Evolutionary conservation across 2,329 filamentous ascomycete species (phyloP), one percentile per base, ranked within the genome.

Genomic region (Claviceps purpurea): DNA sequence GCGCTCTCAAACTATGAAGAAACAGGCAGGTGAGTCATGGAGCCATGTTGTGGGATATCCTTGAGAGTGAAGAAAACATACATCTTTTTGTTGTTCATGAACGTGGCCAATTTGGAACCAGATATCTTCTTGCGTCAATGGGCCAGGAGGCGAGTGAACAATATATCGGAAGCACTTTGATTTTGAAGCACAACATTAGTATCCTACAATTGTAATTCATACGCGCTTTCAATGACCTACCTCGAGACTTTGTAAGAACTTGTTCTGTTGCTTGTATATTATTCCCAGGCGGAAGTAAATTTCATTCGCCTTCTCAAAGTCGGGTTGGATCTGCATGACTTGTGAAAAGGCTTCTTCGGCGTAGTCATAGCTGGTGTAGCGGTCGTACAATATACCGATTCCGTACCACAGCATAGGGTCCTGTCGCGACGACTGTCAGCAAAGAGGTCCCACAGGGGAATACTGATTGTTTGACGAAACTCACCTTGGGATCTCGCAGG

Each of bases 61-160:
- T 16, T 10, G 18, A 24, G 13, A 3, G 8, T 34, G 10, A n/a
- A 16, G 18, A 39, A 40, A n/a, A 77, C 89, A 72, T 76, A 95
- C 90, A 63, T 98, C 93, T 76, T 97, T 97, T 69, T 97, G 91
- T 64, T 97, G 93, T 66, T 98, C 93, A 63, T 98, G 90, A 49
- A 98, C 93, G 67, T 98, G 93, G 26, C 93, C 93, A 64, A 98
- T 97, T 69, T 98, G 93, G 73, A 98, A 98, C 91, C 91, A 97
- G 55, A 98, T 98, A 61, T 98, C 93, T 68, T 97, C 91, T 67
- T 97, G 90, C 0, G 90, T 96, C 60, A 98, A 70, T 2, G 93
- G 93, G 4, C 88, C 84, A 3, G 93, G 93, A 30, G 93, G 91
- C 50, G 95, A 90, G 59, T 81, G 85, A 57, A 97, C 90, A 59